Evolutionary conservation across 2,329 filamentous ascomycete genomes (phyloP).

Genomic region (Cladophialophora psammophila): DNA sequence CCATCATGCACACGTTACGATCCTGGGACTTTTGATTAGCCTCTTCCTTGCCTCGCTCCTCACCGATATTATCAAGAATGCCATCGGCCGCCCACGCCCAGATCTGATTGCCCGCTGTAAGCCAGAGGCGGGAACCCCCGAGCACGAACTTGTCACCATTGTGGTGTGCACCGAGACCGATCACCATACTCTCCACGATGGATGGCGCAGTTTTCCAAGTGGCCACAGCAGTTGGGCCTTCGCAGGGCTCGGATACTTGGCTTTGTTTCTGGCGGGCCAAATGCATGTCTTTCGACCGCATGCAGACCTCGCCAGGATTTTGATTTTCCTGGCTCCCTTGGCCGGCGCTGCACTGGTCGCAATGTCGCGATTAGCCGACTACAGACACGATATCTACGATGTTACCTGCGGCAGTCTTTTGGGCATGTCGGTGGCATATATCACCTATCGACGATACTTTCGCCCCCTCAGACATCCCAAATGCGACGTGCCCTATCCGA

Average conservation of each 20-base stretch:
- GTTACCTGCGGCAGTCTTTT: slow-evolving; percentile 64
- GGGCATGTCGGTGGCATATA: slow-evolving; percentile 63
- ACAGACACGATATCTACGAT: slow-evolving; percentile 70
- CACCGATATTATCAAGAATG: slow-evolving; percentile 90
- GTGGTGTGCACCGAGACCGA: slow-evolving; percentile 58
- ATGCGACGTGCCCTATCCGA: slow-evolving; percentile 61
- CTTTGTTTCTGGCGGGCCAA: slow-evolving; percentile 59
- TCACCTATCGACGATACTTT: slow-evolving; percentile 68
- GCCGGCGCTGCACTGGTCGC: slow-evolving; percentile 67
- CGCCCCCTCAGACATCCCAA: slow-evolving; percentile 58
- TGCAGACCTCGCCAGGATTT: slow-evolving; percentile 62
- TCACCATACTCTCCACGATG: slow-evolving; percentile 66
- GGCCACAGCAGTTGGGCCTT: slow-evolving; percentile 70
- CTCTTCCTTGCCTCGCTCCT: slow-evolving; percentile 80
- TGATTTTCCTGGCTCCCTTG: slow-evolving; percentile 63
- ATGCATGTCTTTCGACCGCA: slow-evolving; percentile 66
- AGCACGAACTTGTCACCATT: slow-evolving; percentile 60
- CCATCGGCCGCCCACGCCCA: slow-evolving; percentile 81
- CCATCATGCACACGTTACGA: slow-evolving; percentile 84
- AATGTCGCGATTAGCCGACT: slow-evolving; percentile 68
- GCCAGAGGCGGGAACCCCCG: slow-evolving; percentile 66
- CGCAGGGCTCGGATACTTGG: slow-evolving; percentile 66
- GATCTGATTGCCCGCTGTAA: slow-evolving; percentile 89
- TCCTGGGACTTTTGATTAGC: slow-evolving; percentile 80
- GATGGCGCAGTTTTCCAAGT: slow-evolving; percentile 70